A percentile compares a stretch with the other conserved stretches of the same genome.
Conservation (phyloP, 176 grass and related monocot genomes). For the Raddia distichophylla region DNA sequence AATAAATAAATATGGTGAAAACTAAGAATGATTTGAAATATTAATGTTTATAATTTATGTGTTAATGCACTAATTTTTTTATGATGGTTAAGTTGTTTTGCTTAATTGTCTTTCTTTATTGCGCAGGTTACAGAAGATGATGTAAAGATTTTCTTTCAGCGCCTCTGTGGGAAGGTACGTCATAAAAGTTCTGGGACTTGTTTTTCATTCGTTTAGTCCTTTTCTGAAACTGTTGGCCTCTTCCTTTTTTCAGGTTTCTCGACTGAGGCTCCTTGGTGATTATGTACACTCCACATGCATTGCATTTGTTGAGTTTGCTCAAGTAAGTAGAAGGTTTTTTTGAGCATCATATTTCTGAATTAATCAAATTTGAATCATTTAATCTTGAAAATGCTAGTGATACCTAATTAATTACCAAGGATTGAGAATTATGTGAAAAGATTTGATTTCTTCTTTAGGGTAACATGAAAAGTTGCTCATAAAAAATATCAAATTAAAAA, state of each 20-base stretch:
- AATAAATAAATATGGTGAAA: background rate
- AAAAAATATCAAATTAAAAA: conserved; percentile 9
- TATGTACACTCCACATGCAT: conserved; percentile 87
- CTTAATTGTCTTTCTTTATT: conserved; percentile 39
- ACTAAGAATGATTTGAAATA: background rate
- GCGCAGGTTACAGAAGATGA: conserved; percentile 79
- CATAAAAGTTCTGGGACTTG: background rate
- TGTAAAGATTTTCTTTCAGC: conserved; percentile 83
- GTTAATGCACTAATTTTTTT: background rate
- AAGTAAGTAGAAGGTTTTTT: conserved; percentile 59
- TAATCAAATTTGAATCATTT: conserved; percentile 4
- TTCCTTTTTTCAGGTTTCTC: conserved; percentile 73
- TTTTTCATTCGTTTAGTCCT: conserved; percentile 20
- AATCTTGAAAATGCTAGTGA: background rate
- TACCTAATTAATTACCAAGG: background rate
- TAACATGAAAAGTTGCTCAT: background rate
- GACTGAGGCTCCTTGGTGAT: conserved; percentile 88
- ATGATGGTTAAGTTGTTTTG: background rate
- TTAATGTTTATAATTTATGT: background rate
- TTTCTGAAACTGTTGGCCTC: background rate
- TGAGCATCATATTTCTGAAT: conserved; percentile 8
- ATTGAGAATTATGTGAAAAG: background rate
- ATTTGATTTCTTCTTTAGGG: background rate
- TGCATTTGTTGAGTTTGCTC: conserved; percentile 95
- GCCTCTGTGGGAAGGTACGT: conserved; percentile 71